These are phyloP conservation scores for Leishmania martiniquensis DNA, from an alignment of 208 protist genomes.

Conservation along the genomic window DNA sequence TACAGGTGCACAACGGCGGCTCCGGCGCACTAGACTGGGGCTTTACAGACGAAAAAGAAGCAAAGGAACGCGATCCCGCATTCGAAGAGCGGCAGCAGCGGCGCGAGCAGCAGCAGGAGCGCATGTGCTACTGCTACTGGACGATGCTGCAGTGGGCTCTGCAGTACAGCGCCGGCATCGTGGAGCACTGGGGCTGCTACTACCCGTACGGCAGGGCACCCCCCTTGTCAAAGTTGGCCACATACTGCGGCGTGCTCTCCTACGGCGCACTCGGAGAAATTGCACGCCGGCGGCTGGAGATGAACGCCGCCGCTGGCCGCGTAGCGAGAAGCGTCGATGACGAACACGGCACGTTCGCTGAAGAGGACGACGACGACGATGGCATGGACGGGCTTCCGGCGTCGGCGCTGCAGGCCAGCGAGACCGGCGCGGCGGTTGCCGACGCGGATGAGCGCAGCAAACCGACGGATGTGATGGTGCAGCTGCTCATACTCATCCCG, in stretches of 20 bases:
- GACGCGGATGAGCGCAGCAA: constrained; percentile 32
- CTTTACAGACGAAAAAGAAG: constrained; percentile 18
- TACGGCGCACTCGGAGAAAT: constrained; percentile 71
- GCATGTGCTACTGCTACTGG: constrained; percentile 89
- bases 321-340: constrained; percentile 1
- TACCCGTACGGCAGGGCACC: constrained; percentile 84
- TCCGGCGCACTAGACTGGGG: constrained; percentile 32
- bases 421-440: constrained; percentile 3
- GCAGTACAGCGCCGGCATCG: constrained; percentile 83
- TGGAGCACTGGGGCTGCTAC: constrained; percentile 89
- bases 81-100: constrained; percentile 45
- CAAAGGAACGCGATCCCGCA: constrained; percentile 24
- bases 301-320: constrained; percentile 8
- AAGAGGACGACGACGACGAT: constrained; percentile 34
- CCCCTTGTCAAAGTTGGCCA: constrained; percentile 60
- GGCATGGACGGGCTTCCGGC: constrained; percentile 26
- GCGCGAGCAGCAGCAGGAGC: constrained; percentile 51
- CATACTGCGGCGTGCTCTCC: constrained; percentile 82
- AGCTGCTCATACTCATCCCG: constrained; percentile 82
- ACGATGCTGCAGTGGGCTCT: constrained; percentile 92
- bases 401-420: constrained; percentile 2
- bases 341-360: not conserved
- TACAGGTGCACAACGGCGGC: constrained; percentile 51
- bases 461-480: constrained; percentile 81
- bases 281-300: constrained; percentile 36